Base-by-base conservation (phyloP, 306 rosid species). In the Argentina anserina region DNA sequence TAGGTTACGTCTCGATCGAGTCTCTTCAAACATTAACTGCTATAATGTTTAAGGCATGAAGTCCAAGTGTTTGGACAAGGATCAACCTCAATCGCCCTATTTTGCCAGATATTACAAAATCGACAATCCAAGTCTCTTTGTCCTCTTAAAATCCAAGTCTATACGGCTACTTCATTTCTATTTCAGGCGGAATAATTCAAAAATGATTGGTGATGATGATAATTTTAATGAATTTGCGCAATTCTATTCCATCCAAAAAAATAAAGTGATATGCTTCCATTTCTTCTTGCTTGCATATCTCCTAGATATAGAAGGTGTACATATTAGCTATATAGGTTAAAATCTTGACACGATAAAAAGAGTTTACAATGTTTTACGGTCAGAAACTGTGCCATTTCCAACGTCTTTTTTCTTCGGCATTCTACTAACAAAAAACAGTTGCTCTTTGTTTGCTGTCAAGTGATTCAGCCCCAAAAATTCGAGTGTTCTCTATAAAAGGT, bases 401-500 rank as follows among this genome's bases (percentile, higher is more conserved):
- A n/a, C n/a, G n/a, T n/a, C 6, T 41, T 41, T 41, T 29, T 68
- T 31, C 18, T 50, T 69, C 43, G 47, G 61, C 47, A 69, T 49
- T 23, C 28, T 25, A 23, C n/a, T 36, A 7, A 23, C 14, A 34
- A 53, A 13, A 69, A 4, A 7, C 18, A 17, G 39, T 39, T 17
- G 11, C 39, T 47, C 17, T 23, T 7, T 21, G 47, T 52, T 21
- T 36, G 18, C 2, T 25, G 29, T 25, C 66, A 26, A 55, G 18
- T 69, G 18, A 6, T 17, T 5, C 11, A 3, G 7, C 7, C 21
- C 17, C 29, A 1, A 25, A 25, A 25, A 6, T 9, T 12, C 18
- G n/a, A 26, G 63, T 26, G 5, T 8, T 39, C 36, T 53, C 65
- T 39, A 70, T 52, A 71, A 71, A 65, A 71, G 75, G 17, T 10